Evolutionary conservation across 331 rosid species (phyloP), one percentile per base, ranked within the genome.

Genomic region (Acacia concinna): DNA sequence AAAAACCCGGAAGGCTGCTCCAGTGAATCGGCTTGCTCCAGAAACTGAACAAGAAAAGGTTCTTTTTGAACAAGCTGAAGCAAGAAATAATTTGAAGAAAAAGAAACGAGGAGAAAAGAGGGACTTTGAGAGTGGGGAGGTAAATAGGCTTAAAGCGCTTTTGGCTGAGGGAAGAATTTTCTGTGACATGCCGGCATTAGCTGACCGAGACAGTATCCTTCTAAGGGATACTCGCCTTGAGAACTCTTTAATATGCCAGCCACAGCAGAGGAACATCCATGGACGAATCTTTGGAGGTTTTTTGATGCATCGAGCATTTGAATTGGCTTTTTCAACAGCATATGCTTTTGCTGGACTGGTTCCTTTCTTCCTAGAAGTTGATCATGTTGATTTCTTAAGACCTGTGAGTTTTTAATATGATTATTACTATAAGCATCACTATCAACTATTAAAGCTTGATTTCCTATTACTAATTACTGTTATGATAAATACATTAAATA

Each of bases 241-340:
- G 81, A 93, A 90, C 78, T 82, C 98, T 46, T 83, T 93, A 68
- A 84, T 93, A 77, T 93, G 98, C 87, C 97, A 93, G 62, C 97
- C 98, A 30, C 98, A 93, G 81, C 98, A 93, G 84, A 88, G 98
- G 87, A 93, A 93, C 88, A 90, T 93, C 49, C 94, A 93, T 71
- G 98, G 98, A 77, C 87, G 98, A 78, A 90, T 93, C 81, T 93
- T 93, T 28, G 98, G 98, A 81, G 97, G 98, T 46, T 91, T 93
- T 82, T 62, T 93, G 87, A 90, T 93, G 98, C 97, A 91, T 75
- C 88, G 91, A 28, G 98, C 98, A 9, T 91, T 90, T 74, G 98
- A 93, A 82, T 83, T 93, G 87, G 97, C 98, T 69, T 91, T 93
- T 86, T 87, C 98, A 30, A 91, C 98, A 9, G 87, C 98, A 34